phyloP scores from a whole-genome alignment of 306 rosid species.

The Cucurbita argyrosperma region DNA sequence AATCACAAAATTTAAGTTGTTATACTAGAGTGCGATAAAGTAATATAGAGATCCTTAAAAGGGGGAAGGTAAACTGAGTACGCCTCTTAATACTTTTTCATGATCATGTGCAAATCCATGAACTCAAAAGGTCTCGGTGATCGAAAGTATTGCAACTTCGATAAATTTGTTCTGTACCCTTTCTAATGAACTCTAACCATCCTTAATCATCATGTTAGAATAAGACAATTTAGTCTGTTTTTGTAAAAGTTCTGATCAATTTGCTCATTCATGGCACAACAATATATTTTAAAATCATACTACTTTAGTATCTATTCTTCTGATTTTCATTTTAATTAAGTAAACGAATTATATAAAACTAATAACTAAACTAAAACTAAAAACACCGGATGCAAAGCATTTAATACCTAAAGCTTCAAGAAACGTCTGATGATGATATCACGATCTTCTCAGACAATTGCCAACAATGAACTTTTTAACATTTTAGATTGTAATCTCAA shows the following conservation, averaged over 20 bases:
- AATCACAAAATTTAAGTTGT: neutral
- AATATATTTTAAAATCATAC: neutral
- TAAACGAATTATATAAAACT: neutral
- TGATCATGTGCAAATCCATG: neutral
- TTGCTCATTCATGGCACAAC: neutral
- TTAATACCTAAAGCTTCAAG: neutral
- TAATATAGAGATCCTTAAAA: neutral
- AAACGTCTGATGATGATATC: neutral
- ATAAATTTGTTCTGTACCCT: neutral
- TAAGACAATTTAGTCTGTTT: neutral
- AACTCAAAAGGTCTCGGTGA: neutral
- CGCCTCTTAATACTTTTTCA: neutral
- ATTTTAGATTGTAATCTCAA: neutral
- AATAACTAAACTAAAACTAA: neutral
- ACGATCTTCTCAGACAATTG: neutral
- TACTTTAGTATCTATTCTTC: neutral
- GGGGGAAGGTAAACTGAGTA: neutral
- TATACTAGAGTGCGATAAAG: neutral
- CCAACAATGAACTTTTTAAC: neutral
- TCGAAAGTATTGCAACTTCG: neutral
- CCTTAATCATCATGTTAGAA: neutral
- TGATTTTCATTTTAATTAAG: neutral
- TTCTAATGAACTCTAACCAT: neutral
- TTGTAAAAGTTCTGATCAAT: neutral
- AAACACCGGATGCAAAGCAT: neutral